Evolutionary conservation across 2,329 filamentous ascomycete genomes (phyloP).

Genomic region (Arthrobotrys sinensis): DNA sequence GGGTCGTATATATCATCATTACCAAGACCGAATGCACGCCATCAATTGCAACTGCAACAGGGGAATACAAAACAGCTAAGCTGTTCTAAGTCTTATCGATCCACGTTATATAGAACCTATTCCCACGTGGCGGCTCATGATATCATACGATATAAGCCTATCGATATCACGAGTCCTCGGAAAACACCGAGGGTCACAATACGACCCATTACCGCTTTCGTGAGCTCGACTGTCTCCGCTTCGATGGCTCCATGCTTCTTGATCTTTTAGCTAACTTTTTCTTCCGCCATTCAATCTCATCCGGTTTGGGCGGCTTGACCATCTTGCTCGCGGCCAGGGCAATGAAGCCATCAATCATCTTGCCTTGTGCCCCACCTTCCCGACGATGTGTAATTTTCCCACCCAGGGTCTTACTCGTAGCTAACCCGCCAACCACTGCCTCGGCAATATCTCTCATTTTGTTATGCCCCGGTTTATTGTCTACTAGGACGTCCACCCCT

Average conservation of each 20-base stretch:
- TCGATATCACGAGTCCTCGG: slow-evolving; percentile 22
- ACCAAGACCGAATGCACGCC: slow-evolving; percentile 8
- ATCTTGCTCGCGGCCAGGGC: slow-evolving; percentile 58
- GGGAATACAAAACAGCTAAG: slow-evolving; percentile 9
- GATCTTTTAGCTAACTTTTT: slow-evolving; percentile 40
- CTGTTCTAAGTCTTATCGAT: slow-evolving; percentile 8
- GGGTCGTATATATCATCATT: slow-evolving; percentile 19
- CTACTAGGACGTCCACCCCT: slow-evolving; percentile 51
- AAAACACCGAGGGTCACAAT: slow-evolving; percentile 3
- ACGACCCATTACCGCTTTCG: not conserved
- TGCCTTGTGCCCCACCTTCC: slow-evolving; percentile 52
- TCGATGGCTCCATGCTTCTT: slow-evolving; percentile 41
- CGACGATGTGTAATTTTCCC: slow-evolving; percentile 59
- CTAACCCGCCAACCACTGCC: slow-evolving; percentile 48
- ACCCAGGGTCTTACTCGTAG: slow-evolving; percentile 51
- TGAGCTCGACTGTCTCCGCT: slow-evolving; percentile 21
- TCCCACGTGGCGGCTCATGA: slow-evolving; percentile 20
- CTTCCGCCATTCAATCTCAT: slow-evolving; percentile 50
- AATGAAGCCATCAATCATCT: slow-evolving; percentile 60
- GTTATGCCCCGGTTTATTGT: slow-evolving; percentile 44
- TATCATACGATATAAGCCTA: slow-evolving; percentile 17
- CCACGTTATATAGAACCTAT: slow-evolving; percentile 10
- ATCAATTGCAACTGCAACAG: slow-evolving; percentile 18
- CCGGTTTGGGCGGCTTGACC: slow-evolving; percentile 54
- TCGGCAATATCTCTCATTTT: slow-evolving; percentile 56